Conservation (phyloP, 2,329 filamentous ascomycete genomes). For the Ambrosiella xylebori region DNA sequence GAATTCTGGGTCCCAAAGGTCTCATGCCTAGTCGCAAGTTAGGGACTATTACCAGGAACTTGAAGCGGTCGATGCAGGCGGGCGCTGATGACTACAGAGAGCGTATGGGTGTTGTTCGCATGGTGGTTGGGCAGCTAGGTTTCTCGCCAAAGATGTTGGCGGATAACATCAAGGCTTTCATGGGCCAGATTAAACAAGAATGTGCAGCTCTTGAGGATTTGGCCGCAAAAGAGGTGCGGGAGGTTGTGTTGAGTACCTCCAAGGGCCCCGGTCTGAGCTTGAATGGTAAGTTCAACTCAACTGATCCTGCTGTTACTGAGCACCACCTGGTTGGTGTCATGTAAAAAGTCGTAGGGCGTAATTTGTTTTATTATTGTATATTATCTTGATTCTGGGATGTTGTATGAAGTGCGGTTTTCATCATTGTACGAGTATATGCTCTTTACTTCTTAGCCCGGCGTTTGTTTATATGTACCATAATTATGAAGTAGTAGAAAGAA, state of each 20-base stretch:
- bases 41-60: conserved; percentile 73
- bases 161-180: conserved; percentile 63
- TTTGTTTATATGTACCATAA: not conserved
- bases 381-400: not conserved
- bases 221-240: conserved; percentile 30
- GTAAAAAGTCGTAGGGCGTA: conserved; percentile 21
- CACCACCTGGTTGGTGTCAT: conserved; percentile 36
- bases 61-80: conserved; percentile 55
- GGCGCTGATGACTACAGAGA: conserved; percentile 81
- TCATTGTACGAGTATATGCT: not conserved
- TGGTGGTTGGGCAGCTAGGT: conserved; percentile 80
- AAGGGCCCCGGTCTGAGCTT: conserved; percentile 74
- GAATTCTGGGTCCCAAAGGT: conserved; percentile 71
- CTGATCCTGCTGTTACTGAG: conserved; percentile 37
- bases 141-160: conserved; percentile 78
- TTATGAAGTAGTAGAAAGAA: not conserved
- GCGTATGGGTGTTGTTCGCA: conserved; percentile 61
- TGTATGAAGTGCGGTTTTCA: not conserved
- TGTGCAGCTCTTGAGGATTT: conserved; percentile 48
- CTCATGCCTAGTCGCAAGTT: conserved; percentile 83
- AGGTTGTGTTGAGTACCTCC: conserved; percentile 70
- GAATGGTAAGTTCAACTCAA: conserved; percentile 57
- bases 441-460: not conserved
- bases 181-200: conserved; percentile 64
- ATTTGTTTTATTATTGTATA: conserved; percentile 10